These are phyloP conservation scores for Colletotrichum sp. DNA, from an alignment of 2,329 filamentous ascomycete species.

Conservation along the genomic window DNA sequence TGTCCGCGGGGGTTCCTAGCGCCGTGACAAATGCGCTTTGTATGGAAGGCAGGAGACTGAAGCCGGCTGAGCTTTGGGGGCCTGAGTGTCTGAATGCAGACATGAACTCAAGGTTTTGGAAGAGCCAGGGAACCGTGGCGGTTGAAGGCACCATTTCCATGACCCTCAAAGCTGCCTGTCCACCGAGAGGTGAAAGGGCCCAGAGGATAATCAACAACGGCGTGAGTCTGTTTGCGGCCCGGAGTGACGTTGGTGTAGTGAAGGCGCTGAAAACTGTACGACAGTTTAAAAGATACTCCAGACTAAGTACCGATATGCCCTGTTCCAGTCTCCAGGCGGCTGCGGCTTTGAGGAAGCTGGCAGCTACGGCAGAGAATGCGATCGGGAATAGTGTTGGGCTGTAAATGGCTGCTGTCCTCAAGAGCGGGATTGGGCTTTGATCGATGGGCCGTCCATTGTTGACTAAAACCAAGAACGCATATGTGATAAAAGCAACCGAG, in stretches of 20 bases:
- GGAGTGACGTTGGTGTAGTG: not conserved
- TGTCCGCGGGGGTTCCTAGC: not conserved
- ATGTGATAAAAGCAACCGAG: not conserved
- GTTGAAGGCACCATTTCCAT: not conserved
- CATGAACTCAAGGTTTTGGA: not conserved
- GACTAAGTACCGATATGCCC: not conserved
- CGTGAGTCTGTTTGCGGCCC: not conserved
- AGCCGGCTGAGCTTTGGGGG: not conserved
- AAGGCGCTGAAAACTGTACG: not conserved
- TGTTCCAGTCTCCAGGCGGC: conserved; percentile 1
- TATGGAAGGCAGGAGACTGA: not conserved
- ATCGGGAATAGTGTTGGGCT: conserved; percentile 4
- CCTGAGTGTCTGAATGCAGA: not conserved
- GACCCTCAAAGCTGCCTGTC: not conserved
- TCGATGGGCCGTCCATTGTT: not conserved
- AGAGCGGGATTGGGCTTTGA: not conserved
- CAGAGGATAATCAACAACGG: not conserved
- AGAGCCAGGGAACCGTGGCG: not conserved
- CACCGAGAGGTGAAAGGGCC: conserved; percentile 1
- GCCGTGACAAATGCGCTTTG: not conserved
- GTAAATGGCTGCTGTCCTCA: not conserved
- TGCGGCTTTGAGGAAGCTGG: not conserved
- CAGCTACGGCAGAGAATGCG: not conserved
- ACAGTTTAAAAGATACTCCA: not conserved
- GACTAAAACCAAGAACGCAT: not conserved